Evolutionary conservation across 306 rosid genomes (phyloP).

Genomic region (Sesbania bispinosa): DNA sequence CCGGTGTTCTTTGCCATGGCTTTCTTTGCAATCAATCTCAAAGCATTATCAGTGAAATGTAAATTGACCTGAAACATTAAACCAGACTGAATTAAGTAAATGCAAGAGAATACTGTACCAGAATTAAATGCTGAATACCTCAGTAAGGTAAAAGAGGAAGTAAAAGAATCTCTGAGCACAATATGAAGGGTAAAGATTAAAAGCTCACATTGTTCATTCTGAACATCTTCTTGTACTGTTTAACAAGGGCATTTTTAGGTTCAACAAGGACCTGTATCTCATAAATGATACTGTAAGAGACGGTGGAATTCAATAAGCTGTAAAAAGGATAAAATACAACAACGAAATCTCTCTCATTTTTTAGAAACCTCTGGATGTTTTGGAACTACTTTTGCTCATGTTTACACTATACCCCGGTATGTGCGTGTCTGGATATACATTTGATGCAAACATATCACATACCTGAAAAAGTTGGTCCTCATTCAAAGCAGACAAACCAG

Average conservation of each 20-base stretch:
- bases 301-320: background rate
- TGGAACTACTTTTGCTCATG: too few species aligned
- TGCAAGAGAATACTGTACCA: background rate
- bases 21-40: constrained; percentile 66
- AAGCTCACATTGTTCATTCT: constrained; percentile 60
- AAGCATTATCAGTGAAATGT: constrained; percentile 52
- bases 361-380: background rate
- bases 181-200: constrained; percentile 10
- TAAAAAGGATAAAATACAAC: background rate
- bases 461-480: constrained; percentile 75
- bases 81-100: constrained; percentile 6
- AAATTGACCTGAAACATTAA: constrained; percentile 50
- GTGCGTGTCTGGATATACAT: too few species aligned
- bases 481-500: constrained; percentile 58
- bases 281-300: constrained; percentile 7
- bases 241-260: constrained; percentile 69
- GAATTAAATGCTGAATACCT: background rate
- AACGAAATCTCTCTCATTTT: background rate
- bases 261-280: constrained; percentile 55
- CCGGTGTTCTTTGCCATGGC: constrained; percentile 70
- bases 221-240: constrained; percentile 73
- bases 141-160: background rate
- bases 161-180: background rate
- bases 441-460: background rate
- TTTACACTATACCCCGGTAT: too few species aligned